Evolutionary conservation across 2,329 filamentous ascomycete species (phyloP), one percentile per base, ranked within the genome.

Genomic region (Colletotrichum siamense): DNA sequence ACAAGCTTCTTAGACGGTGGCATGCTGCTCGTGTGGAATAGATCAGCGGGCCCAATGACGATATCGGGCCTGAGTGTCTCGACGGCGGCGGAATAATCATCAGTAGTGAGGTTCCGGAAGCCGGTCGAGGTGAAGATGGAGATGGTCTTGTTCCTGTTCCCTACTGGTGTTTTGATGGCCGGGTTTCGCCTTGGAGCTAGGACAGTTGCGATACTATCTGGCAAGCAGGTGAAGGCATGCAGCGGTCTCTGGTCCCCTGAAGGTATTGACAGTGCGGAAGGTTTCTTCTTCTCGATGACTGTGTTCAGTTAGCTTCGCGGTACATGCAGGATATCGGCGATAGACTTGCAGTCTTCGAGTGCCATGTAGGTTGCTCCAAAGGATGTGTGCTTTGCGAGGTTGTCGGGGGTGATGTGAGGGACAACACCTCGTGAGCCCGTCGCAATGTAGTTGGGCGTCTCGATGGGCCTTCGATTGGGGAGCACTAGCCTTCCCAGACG

Each of bases 361-460:
- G 94, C 95, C 81, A 97, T 88, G 82, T 98, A 98, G 5, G 95
- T 89, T 30, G 94, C 94, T 32, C 88, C 87, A 75, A 98, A 88
- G 7, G 90, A 83, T 1, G 93, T 92, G 80, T 94, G 88, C 71
- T 92, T 93, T 55, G 86, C 84, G 79, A 97, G 88, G 77, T 94
- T 94, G 87, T 99, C 97, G 52, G 96, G 96, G 5, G 96, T 95
- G 78, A 99, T 86, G 86, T 99, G 97, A 68, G 97, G 96, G 44
- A 99, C 88, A 2, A 91, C 92, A 26, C 97, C 97, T 81, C 97
- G 91, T 39, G 97, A 98, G 5, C 95, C 94, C 79, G 94, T 89
- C 67, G 92, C 93, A 75, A 98, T 87, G 84, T 94, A 98, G 82
- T 94, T 94, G 59, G 97, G 97, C 34, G 97, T 99, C 24, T 94